These are phyloP conservation scores for Fusarium nisikadoi DNA, from an alignment of 2,329 filamentous ascomycete species.

Conservation along the genomic window DNA sequence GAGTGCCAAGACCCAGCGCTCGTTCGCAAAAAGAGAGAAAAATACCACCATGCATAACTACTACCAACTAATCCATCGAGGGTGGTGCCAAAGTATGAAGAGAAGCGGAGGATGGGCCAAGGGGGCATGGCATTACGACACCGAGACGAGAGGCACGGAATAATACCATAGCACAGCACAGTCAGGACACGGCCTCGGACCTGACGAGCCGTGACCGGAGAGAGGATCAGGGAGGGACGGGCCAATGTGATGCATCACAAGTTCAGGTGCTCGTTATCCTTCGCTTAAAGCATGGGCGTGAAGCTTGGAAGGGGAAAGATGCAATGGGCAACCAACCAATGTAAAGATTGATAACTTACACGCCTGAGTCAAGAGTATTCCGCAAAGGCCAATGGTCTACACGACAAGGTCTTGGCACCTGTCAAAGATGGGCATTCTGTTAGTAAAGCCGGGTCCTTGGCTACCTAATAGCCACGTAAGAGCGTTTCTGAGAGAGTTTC, in stretches of 20 bases:
- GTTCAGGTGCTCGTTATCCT: conserved; percentile 8
- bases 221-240: not conserved
- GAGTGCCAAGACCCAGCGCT: conserved; percentile 28
- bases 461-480: conserved; percentile 44
- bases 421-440: conserved; percentile 38
- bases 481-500: conserved; percentile 23
- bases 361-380: conserved; percentile 21
- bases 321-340: conserved; percentile 22
- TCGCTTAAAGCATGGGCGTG: conserved; percentile 24
- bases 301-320: conserved; percentile 17
- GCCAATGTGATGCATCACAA: conserved; percentile 41
- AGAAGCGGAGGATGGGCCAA: conserved; percentile 5
- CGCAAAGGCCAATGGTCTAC: conserved; percentile 21
- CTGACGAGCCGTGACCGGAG: conserved; percentile 25
- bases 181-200: not conserved
- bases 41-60: conserved; percentile 25
- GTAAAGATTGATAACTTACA: conserved; percentile 21
- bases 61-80: conserved; percentile 24
- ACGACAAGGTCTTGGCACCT: conserved; percentile 28
- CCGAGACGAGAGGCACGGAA: conserved; percentile 17
- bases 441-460: conserved; percentile 39
- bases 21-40: conserved; percentile 5
- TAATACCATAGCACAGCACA: not conserved
- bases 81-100: conserved; percentile 34
- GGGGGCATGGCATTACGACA: conserved; percentile 27